A percentile compares a stretch with the other conserved stretches of the same genome.
Evolutionary conservation across 2,329 filamentous ascomycete species (phyloP).

Genomic region (Calonectria montana): DNA sequence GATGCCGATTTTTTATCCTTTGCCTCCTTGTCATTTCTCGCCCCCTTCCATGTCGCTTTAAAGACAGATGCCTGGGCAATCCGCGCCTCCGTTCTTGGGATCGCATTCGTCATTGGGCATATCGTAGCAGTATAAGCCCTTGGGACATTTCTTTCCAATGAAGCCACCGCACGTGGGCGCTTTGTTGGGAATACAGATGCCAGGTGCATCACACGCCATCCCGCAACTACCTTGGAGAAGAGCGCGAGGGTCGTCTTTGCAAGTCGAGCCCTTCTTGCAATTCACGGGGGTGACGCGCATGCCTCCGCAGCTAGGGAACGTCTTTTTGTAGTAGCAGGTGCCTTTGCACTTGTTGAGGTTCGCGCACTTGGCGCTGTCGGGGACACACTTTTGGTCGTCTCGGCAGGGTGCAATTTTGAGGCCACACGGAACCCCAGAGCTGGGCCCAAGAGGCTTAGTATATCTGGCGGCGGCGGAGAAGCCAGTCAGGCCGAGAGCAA

Average conservation of each 20-base stretch:
- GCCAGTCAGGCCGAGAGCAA: constrained; percentile 33
- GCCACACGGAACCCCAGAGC: constrained; percentile 39
- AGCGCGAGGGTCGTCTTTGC: constrained; percentile 49
- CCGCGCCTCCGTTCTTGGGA: constrained; percentile 41
- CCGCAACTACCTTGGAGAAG: constrained; percentile 41
- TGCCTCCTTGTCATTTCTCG: background rate
- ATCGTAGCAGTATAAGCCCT: constrained; percentile 46
- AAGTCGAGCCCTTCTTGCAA: constrained; percentile 42
- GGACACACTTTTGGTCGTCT: constrained; percentile 39
- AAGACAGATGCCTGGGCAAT: constrained; percentile 48
- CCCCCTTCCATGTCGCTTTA: constrained; percentile 16
- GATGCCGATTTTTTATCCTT: background rate
- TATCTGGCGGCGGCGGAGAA: constrained; percentile 15
- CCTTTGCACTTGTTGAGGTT: constrained; percentile 44
- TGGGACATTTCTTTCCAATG: constrained; percentile 39
- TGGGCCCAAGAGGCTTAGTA: background rate
- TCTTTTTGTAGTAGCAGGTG: constrained; percentile 43
- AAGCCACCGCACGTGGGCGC: constrained; percentile 42
- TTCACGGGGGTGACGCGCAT: constrained; percentile 33
- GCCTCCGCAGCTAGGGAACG: constrained; percentile 49
- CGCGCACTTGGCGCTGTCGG: constrained; percentile 36
- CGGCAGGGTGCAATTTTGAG: constrained; percentile 45
- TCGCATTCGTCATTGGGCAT: constrained; percentile 42
- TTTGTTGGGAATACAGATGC: constrained; percentile 46
- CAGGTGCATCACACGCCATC: constrained; percentile 49